Conservation (phyloP, 2,329 filamentous ascomycete genomes). For the Fonsecaea pedrosoi region DNA sequence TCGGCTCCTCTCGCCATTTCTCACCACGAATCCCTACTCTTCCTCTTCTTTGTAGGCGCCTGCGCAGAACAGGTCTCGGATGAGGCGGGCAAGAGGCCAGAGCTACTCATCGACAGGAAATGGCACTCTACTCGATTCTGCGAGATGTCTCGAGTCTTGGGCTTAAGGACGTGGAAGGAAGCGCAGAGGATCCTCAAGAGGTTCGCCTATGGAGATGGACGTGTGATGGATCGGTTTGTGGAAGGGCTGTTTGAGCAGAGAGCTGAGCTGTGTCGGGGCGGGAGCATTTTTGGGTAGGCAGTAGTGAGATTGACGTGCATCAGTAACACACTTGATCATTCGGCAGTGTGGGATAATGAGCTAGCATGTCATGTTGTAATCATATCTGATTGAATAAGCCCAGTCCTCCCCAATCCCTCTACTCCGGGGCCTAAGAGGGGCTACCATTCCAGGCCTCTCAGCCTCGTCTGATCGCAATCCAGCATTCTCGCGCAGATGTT, state of each 20-base stretch:
- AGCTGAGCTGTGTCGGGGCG: neutral
- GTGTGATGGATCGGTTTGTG: constrained; percentile 25
- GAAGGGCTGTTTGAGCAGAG: constrained; percentile 25
- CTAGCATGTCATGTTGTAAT: no score
- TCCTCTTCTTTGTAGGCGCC: constrained; percentile 30
- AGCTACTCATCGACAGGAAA: constrained; percentile 10
- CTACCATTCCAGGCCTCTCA: constrained; percentile 13
- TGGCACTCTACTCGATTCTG: constrained; percentile 27
- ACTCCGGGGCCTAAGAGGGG: neutral
- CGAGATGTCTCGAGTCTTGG: constrained; percentile 19
- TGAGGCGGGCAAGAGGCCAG: constrained; percentile 25
- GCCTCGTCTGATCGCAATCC: constrained; percentile 12
- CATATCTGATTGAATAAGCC: no score
- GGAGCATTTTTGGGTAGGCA: neutral
- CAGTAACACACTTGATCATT: no score
- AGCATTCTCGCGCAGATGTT: constrained; percentile 17
- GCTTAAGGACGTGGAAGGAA: constrained; percentile 25
- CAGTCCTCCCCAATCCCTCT: no score
- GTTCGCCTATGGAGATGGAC: constrained; percentile 18
- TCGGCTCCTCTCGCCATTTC: constrained; percentile 8
- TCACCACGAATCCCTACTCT: constrained; percentile 26
- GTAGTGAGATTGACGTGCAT: neutral
- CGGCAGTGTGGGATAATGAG: no score
- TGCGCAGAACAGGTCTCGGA: constrained; percentile 29
- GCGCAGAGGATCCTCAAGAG: constrained; percentile 21